Evolutionary conservation across 1,139 yeast species (phyloP).

Genomic region (Geotrichum siamense): DNA sequence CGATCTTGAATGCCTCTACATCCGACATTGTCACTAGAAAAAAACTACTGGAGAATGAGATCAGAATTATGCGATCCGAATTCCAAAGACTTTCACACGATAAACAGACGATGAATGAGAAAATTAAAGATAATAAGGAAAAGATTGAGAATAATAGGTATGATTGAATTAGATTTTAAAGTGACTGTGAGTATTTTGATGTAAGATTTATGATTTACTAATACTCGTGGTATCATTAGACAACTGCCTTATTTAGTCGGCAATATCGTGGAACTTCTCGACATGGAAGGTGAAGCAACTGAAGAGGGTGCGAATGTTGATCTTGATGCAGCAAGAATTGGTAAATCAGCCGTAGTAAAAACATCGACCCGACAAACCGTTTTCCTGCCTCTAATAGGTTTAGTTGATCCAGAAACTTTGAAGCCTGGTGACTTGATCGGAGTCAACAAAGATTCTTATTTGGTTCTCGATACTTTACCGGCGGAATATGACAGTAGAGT

Average conservation of each 20-base stretch:
- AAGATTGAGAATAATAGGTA: slow-evolving; percentile 85
- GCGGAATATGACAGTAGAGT: slow-evolving; percentile 97
- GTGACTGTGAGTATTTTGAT: slow-evolving; percentile 1
- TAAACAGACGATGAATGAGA: slow-evolving; percentile 83
- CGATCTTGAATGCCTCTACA: slow-evolving; percentile 69
- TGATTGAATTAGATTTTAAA: not conserved
- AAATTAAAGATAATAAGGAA: slow-evolving; percentile 92
- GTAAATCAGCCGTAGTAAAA: slow-evolving; percentile 97
- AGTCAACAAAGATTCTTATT: slow-evolving; percentile 92
- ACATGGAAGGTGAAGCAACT: slow-evolving; percentile 77
- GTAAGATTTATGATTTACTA: too few species aligned
- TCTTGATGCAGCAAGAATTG: slow-evolving; percentile 82
- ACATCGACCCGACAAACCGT: slow-evolving; percentile 97
- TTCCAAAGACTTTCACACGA: slow-evolving; percentile 86
- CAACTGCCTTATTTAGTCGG: slow-evolving; percentile 96
- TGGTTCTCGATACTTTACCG: slow-evolving; percentile 88
- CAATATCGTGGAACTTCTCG: slow-evolving; percentile 91
- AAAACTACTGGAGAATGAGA: slow-evolving; percentile 85
- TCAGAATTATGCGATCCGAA: slow-evolving; percentile 92
- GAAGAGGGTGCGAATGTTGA: slow-evolving; percentile 96
- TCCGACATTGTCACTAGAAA: slow-evolving; percentile 82
- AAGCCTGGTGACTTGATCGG: slow-evolving; percentile 97
- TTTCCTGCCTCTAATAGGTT: slow-evolving; percentile 88
- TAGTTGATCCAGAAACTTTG: slow-evolving; percentile 79
- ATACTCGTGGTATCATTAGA: slow-evolving; percentile 4